Base-by-base conservation (phyloP, 306 rosid species). In the Lathyrus oleraceus region DNA sequence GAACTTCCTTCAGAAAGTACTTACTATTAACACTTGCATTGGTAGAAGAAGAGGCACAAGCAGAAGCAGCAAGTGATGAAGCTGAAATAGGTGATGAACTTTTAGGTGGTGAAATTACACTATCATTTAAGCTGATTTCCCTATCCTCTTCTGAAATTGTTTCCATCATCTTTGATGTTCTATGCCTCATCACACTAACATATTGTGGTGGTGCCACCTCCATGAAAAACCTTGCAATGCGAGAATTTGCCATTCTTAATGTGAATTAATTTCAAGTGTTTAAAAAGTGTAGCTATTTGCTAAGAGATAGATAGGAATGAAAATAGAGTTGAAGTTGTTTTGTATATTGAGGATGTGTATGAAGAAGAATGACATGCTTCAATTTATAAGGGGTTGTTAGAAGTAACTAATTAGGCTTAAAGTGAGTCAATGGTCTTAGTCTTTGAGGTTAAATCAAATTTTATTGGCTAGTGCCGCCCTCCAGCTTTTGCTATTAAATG, bases 201-300 rank as follows among this genome's bases (percentile, higher is more conserved):
- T 88, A 79, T 20, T 90, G 95, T 20, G 98, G 95, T n/a, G 98
- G 98, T 25, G 98, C 97, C 6, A 84, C 98, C 79, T 94, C 97
- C 70, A 86, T 80, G 49, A 94, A 71, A 73, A 94, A 86, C 87
- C 89, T 86, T 17, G 96, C 96, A 14, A 90, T 56, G 19, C 97
- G 83, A 6, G 95, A 79, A 60, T 45, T 94, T 0, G 96, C 95
- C 98, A 94, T 94, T 19, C 19, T 27, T 57, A 57, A 47, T 32
- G 5, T n/a, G 6, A 45, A 27, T 21, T 4, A 25, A 27, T 20
- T 6, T 11, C n/a, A n/a, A n/a, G n/a, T n/a, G n/a, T n/a, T n/a
- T n/a, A n/a, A n/a, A n/a, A n/a, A n/a, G n/a, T n/a, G n/a, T n/a
- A n/a, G n/a, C n/a, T n/a, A n/a, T n/a, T n/a, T n/a, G n/a, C 27